Base-by-base conservation (phyloP, 495 filamentous ascomycete species). In the Cudoniella acicularis region DNA sequence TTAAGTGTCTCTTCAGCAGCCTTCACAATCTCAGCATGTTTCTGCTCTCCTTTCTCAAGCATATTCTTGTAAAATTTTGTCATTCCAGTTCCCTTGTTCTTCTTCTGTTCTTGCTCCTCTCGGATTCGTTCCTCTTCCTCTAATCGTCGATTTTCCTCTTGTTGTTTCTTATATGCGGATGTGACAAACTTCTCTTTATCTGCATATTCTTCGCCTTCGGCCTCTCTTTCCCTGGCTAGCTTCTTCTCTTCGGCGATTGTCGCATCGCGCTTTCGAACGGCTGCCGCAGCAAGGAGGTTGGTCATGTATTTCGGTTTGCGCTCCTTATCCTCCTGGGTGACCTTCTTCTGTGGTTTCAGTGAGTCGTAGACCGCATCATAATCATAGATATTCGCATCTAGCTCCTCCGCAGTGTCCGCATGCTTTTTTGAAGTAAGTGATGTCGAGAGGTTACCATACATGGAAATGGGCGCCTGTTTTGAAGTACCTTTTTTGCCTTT, bases 131-230 rank as follows among this genome's bases (percentile, higher is more conserved):
- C 95, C 70, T 95, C 92, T 65, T 87, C 89, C 66, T 96, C 91
- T 8, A 91, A 64, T 64, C 81, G 80, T 63, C 81, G 71, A 65
- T 92, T 78, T 70, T 96, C 94, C 67, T 85, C 91, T 69, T 97
- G 94, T 69, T 97, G 94, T 67, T 83, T 82, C 76, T 92, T 94
- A 66, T 98, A 98, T 46, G 94, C 93, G n/a, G 84, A 83, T 0
- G 94, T 98, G 26, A 98, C 94, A 64, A 98, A 98, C 68, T 88
- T 92, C 72, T 98, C 95, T 72, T 96, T 98, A 60, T 94, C 95
- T 0, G 83, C 88, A 67, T 90, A 97, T 72, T 92, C 91, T 13
- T 96, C 95, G 10, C 94, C 94, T 72, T 98, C 94, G 0, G 86
- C 88, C 63, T 93, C 95, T 36, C 94, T 84, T 70, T 98, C 95